Evolutionary conservation across 345 rosid species (phyloP).

Genomic region (Psidium guajava): DNA sequence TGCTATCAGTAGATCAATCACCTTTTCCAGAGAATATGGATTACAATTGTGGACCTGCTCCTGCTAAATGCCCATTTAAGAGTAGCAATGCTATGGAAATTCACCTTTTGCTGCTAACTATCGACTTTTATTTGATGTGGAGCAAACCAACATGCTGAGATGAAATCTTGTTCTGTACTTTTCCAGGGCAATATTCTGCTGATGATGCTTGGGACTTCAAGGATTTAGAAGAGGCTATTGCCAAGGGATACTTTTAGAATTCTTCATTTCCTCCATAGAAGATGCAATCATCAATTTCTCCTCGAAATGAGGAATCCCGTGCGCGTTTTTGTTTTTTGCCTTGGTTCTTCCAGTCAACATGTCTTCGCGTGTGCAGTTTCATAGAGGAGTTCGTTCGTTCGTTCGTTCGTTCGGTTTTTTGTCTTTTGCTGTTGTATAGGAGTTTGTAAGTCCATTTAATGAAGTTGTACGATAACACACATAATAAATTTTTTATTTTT

Average conservation of each 20-base stretch:
- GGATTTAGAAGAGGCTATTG: slow-evolving; percentile 73
- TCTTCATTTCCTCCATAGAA: background rate
- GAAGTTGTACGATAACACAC: background rate
- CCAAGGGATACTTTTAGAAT: slow-evolving; percentile 51
- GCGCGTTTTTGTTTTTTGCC: background rate
- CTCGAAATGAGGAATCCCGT: background rate
- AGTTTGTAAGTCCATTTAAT: background rate
- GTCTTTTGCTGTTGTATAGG: background rate
- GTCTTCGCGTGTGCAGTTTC: background rate
- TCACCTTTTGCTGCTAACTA: background rate
- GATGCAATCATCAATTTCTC: background rate
- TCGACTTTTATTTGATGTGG: background rate
- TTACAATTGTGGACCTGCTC: background rate
- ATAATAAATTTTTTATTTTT: background rate
- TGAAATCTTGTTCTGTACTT: background rate
- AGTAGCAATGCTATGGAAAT: background rate
- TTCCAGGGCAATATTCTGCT: slow-evolving; percentile 67
- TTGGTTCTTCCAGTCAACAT: background rate
- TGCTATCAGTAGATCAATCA: background rate
- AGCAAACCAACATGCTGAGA: background rate
- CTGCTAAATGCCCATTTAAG: background rate
- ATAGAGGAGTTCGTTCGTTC: background rate
- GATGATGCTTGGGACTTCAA: slow-evolving; percentile 85
- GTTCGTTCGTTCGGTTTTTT: too few relatives aligned
- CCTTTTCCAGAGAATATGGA: background rate